These are phyloP conservation scores for Gossypioides kirkii DNA, from an alignment of 345 rosid species.

Conservation along the genomic window DNA sequence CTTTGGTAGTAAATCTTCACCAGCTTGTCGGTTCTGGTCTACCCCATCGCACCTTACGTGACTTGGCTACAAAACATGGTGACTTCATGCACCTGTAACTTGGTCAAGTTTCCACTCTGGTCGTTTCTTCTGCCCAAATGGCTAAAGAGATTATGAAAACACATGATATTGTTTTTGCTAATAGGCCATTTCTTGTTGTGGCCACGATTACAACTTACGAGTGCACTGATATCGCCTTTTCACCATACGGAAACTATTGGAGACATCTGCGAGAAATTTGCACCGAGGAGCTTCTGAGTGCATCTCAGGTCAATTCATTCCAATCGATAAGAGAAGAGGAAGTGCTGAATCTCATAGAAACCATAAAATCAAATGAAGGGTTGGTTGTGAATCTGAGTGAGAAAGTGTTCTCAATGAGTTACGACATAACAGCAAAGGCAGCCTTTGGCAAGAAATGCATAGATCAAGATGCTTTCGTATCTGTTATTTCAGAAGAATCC, in stretches of 20 bases:
- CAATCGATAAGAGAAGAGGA: not conserved
- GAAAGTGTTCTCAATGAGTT: not conserved
- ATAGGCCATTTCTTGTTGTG: not conserved
- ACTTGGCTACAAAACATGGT: not conserved
- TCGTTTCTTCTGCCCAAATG: not conserved
- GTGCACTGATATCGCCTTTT: not conserved
- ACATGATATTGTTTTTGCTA: no score
- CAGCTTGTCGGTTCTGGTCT: not conserved
- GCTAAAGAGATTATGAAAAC: no score
- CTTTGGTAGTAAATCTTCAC: no score
- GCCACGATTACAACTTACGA: not conserved
- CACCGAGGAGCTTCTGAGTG: not conserved
- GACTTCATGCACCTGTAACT: not conserved
- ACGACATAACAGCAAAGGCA: not conserved
- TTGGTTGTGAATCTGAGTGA: not conserved
- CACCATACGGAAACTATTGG: slow-evolving; percentile 5
- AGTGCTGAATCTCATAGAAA: not conserved
- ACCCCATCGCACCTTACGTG: not conserved
- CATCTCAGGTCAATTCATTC: not conserved
- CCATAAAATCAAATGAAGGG: not conserved
- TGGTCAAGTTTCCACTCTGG: not conserved
- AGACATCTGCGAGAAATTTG: not conserved
- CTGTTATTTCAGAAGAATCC: not conserved
- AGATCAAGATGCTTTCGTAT: not conserved
- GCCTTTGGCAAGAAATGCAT: not conserved